Conservation (phyloP, 1,284 basidiomycete genomes). For the Cutaneotrichosporon cavernicola region DNA sequence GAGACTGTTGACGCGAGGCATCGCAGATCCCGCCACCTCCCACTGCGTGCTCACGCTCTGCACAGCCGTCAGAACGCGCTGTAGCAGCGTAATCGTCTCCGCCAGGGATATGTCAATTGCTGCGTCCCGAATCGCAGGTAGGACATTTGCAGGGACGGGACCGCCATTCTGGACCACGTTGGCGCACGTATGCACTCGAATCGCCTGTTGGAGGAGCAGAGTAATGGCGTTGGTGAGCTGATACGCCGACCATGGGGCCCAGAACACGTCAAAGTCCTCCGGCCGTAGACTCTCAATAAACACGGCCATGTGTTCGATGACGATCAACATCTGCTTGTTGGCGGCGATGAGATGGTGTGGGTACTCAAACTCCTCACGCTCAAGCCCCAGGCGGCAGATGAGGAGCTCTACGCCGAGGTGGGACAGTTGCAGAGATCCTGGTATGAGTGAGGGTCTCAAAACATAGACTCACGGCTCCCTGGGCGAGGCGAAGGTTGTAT, state of each 20-base stretch:
- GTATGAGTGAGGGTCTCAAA: not conserved
- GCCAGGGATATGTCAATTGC: conserved; percentile 6
- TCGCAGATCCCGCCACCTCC: conserved; percentile 22
- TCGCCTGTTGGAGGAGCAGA: conserved; percentile 23
- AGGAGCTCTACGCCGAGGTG: conserved; percentile 22
- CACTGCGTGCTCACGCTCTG: conserved; percentile 15
- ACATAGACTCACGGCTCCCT: conserved; percentile 8
- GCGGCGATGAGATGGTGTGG: conserved; percentile 12
- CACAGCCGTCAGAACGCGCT: conserved; percentile 13
- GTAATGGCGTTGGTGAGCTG: conserved; percentile 24
- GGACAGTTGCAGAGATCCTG: conserved; percentile 21
- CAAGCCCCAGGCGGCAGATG: conserved; percentile 25
- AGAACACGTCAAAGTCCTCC: conserved; percentile 17
- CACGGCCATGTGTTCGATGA: conserved; percentile 15
- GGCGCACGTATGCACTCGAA: conserved; percentile 16
- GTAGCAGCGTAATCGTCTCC: conserved; percentile 15
- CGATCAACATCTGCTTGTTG: conserved; percentile 11
- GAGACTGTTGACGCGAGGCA: conserved; percentile 21
- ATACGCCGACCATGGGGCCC: conserved; percentile 21
- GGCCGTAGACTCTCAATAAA: conserved; percentile 17
- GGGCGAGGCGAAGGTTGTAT: not conserved
- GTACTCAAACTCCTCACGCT: conserved; percentile 22
- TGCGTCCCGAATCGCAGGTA: not conserved
- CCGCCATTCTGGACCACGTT: conserved; percentile 1
- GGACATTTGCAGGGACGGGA: not conserved